These are phyloP conservation scores for Colletotrichum echinochloae DNA, from an alignment of 2,329 filamentous ascomycete species.

Conservation along the genomic window DNA sequence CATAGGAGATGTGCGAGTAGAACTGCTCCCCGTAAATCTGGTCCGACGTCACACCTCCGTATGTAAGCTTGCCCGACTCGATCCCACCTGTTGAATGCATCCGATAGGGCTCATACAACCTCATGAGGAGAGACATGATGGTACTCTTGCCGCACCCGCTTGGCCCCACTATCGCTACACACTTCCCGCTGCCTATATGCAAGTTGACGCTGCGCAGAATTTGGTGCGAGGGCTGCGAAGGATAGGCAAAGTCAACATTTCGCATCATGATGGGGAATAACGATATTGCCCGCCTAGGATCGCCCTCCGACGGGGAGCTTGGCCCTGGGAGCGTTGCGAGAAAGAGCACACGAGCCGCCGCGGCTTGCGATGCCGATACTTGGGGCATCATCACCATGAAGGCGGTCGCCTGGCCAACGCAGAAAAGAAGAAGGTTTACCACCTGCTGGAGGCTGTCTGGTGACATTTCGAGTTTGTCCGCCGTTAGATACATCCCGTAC, in stretches of 20 bases:
- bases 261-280: conserved; percentile 64
- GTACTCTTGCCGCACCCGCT: conserved; percentile 96
- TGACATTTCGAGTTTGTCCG: conserved; percentile 55
- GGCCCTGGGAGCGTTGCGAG: conserved; percentile 71
- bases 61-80: neutral
- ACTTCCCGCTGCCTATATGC: conserved; percentile 69
- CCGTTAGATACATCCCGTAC: conserved; percentile 78
- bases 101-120: conserved; percentile 68
- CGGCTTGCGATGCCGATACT: conserved; percentile 78
- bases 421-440: conserved; percentile 86
- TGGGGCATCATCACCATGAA: conserved; percentile 84
- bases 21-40: conserved; percentile 50
- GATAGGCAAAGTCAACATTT: conserved; percentile 78
- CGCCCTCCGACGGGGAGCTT: neutral
- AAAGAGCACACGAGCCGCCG: conserved; percentile 77
- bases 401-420: conserved; percentile 77
- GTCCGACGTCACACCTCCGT: neutral
- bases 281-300: conserved; percentile 40
- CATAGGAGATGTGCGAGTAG: conserved; percentile 72
- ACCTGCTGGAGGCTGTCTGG: conserved; percentile 76
- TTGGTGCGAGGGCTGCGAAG: conserved; percentile 61
- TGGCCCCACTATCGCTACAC: conserved; percentile 82
- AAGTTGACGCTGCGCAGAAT: conserved; percentile 52
- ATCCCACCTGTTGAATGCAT: neutral
- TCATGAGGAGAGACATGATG: conserved; percentile 78